Evolutionary conservation across 441 rosid genomes (phyloP), one percentile per base, ranked within the genome.

Genomic region (Mallotus repandus): DNA sequence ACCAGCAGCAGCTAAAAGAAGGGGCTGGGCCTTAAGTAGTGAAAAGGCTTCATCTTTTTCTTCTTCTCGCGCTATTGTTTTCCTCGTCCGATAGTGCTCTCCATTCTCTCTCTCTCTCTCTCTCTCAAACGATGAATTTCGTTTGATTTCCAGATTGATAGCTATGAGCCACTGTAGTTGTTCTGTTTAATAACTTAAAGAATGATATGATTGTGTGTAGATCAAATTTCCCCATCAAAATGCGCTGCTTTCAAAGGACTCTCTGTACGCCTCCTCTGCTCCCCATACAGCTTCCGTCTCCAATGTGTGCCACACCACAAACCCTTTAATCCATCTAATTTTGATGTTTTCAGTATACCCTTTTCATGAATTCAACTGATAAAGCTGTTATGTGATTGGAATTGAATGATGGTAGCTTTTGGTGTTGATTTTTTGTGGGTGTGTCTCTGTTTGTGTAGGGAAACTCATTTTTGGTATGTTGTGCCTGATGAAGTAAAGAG

Each of bases 381-480:
- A 7, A 2, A 22, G 21, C 65, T 57, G 4, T 48, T 10, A 9
- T 13, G 14, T 9, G 11, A 9, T 4, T 70, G 43, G 22, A 48
- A 14, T 45, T 46, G 29, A 21, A 48, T 50, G 14, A 48, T 65
- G 16, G n/a, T n/a, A 10, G 32, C 32, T 29, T 29, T 29, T 29
- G 32, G 32, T 29, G 32, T 15, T 22, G 45, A 38, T 46, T 46
- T 21, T n/a, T 7, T 19, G 5, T 21, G 12, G 18, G 5, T 5
- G 13, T 68, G 57, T 58, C 13, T 60, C 21, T 61, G 48, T 76
- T 11, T 68, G 41, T 76, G 15, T 53, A 95, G 98, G 92, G 97
- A 90, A 80, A 84, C 98, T 43, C 98, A 93, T 80, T 66, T 92
- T 69, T 93, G 98, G 98, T 91, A 86, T 83, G 53, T 88, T 12